Conservation (phyloP, 768 basidiomycete genomes). For the Amanita subjunquillea region DNA sequence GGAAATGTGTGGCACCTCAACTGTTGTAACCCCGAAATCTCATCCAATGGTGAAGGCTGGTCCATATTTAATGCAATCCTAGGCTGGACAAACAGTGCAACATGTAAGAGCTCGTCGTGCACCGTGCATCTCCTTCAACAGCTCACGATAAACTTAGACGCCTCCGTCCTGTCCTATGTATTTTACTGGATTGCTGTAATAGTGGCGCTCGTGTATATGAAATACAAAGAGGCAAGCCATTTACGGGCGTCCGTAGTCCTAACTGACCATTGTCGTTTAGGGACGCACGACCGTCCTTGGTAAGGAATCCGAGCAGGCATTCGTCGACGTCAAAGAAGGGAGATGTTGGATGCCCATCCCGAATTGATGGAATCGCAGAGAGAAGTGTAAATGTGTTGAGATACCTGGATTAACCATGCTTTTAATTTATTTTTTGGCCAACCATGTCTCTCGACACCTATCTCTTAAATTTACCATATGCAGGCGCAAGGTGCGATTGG, state of each 20-base stretch:
- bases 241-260: background rate
- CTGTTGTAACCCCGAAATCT: constrained; percentile 64
- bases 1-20: constrained; percentile 85
- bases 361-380: background rate
- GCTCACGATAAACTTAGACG: constrained; percentile 28
- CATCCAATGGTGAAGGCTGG: constrained; percentile 50
- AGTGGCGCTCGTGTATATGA: constrained; percentile 51
- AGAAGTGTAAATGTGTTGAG: background rate
- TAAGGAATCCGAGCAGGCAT: constrained; percentile 40
- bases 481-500: background rate
- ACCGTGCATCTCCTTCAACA: background rate
- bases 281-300: constrained; percentile 58
- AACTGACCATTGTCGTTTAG: constrained; percentile 18
- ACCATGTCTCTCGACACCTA: background rate
- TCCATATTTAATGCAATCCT: constrained; percentile 76
- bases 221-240: constrained; percentile 42
- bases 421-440: no score
- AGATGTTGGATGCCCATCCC: background rate
- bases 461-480: background rate
- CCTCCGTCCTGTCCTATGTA: constrained; percentile 77
- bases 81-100: constrained; percentile 83
- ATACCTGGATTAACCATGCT: no score
- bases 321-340: constrained; percentile 14
- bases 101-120: constrained; percentile 28
- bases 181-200: constrained; percentile 90